Base-by-base conservation (phyloP, 108 stramenopile species). In the Skeletonema grethae region DNA sequence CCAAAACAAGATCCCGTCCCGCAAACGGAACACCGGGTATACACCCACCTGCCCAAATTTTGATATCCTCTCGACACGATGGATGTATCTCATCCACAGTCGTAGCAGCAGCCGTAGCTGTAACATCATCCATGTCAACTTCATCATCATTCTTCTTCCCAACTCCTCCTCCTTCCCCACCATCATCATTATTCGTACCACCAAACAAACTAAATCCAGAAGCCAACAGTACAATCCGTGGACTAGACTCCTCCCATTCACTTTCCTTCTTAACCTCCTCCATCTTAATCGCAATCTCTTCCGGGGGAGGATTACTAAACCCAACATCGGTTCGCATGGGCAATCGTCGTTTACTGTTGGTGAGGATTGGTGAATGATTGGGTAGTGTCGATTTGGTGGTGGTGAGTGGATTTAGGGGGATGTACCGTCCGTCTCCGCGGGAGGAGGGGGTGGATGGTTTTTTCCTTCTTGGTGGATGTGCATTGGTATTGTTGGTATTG, bases 221-320 rank as follows among this genome's bases (percentile, higher is more conserved):
- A 39, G 82, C 84, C 20, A 91, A 68, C 24, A 92, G 76, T 15
- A 89, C 86, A 62, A 91, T 83, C 16, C 94, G 77, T 16, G 91
- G 91, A 72, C 88, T 90, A 5, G 87, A 80, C 77, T 92, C 90
- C 80, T 95, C 91, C 89, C 88, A 88, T 68, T 89, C 86, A 16
- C 88, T 88, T 71, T 95, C 94, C 15, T 66, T 75, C 22, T 61
- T 67, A 15, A 92, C 90, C 69, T 95, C 94, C 18, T 48, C 60
- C 77, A 90, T 88, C 58, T 95, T 95, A 13, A 25, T 20, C 11
- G 39, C 31, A 15, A 95, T 81, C 69, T 95, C 91, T 43, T 88
- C 87, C 20, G 66, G 56, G 2, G 85, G 64, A 0, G 94, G 85
- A 41, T 84, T 81, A 18, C 88, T 80, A 77, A 95, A 95, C 28